Evolutionary conservation across 1,139 yeast genomes (phyloP), one percentile per base, ranked within the genome.

Genomic region (Sugiyamaella neomexicana): DNA sequence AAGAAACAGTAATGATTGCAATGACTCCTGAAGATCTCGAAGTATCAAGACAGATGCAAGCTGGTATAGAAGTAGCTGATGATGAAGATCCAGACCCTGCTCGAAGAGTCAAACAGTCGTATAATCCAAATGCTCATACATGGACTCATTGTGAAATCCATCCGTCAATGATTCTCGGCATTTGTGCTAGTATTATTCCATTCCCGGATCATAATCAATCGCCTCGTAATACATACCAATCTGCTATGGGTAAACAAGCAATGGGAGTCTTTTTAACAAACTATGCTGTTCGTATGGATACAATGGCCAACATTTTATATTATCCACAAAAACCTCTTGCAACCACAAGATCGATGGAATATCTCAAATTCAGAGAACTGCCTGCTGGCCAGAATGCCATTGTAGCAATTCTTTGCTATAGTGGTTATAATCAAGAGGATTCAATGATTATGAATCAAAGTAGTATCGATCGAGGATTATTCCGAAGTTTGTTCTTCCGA

Each of bases 231-330:
- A 93, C 99, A 5, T 93, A 93, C 75, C 99, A 93, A 77, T 90
- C 97, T 69, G 99, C 99, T 61, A 93, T 93, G 99, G 99, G 99
- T 83, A 93, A 93, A 74, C 99, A 93, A 76, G 99, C 99, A 57
- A 93, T 93, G 99, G 99, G 99, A 70, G 99, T 95, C n/a, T 91
- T 89, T 73, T 80, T 93, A 68, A 93, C 99, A 4, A 93, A 93
- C 69, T 95, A 93, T 71, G 82, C 87, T 54, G 97, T 91, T 51
- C 89, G 99, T 76, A 93, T 93, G 99, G 99, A 93, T 74, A 93
- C 99, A 2, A 93, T 95, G 99, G 97, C 99, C 13, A 93, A 93
- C 67, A 91, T 93, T 66, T 79, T 93, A 63, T 95, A 95, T 70
- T 93, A 93, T 68, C 99, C 99, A 46, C 99, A 93, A 72, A 95